Conservation (phyloP, 1,139 yeast genomes). For the Scheffersomyces segobiensis region DNA sequence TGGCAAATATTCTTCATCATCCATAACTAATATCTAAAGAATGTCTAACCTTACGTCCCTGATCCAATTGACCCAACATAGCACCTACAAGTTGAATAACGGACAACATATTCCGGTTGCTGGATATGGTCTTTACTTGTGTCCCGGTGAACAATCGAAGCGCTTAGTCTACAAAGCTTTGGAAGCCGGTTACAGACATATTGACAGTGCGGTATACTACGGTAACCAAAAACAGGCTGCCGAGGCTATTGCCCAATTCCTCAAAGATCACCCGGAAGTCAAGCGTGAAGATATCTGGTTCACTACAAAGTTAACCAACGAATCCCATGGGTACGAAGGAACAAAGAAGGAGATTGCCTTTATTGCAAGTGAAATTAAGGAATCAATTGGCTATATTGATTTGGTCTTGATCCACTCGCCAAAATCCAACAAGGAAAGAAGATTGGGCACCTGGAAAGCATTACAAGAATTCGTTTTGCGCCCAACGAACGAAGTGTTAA, state of each 20-base stretch:
- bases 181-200: slow-evolving; percentile 66
- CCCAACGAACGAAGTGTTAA: slow-evolving; percentile 28
- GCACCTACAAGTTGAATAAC: slow-evolving; percentile 35
- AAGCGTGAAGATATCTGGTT: slow-evolving; percentile 35
- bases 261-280: slow-evolving; percentile 38
- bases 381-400: slow-evolving; percentile 48
- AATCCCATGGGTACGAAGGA: slow-evolving; percentile 23
- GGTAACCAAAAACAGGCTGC: slow-evolving; percentile 22
- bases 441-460: slow-evolving; percentile 42
- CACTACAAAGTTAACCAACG: slow-evolving; percentile 28
- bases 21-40: not conserved
- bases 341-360: slow-evolving; percentile 17
- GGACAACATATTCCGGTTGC: slow-evolving; percentile 42
- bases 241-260: slow-evolving; percentile 41
- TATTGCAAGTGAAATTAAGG: slow-evolving; percentile 27
- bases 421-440: slow-evolving; percentile 24
- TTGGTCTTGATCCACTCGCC: slow-evolving; percentile 41
- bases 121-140: slow-evolving; percentile 37
- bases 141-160: slow-evolving; percentile 24
- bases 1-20: not conserved
- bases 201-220: slow-evolving; percentile 54
- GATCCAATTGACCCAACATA: slow-evolving; percentile 30
- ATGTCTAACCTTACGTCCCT: slow-evolving; percentile 28
- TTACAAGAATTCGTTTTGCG: slow-evolving; percentile 35
- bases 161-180: slow-evolving; percentile 44